Evolutionary conservation across 2,329 filamentous ascomycete genomes (phyloP).

Genomic region (Phialemonium atrogriseum): DNA sequence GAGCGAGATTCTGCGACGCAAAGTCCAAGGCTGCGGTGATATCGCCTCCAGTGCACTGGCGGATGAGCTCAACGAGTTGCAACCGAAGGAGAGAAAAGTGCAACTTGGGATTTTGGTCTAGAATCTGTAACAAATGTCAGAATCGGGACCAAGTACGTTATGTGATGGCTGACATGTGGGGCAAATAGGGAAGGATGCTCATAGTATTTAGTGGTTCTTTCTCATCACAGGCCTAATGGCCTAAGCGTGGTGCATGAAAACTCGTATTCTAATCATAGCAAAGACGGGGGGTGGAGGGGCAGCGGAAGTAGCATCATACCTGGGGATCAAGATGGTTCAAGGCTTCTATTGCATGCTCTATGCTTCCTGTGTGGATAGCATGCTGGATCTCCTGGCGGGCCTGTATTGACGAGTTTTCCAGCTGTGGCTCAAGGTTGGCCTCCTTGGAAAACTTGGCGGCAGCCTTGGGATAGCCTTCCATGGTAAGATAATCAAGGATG

Average conservation of each 20-base stretch:
- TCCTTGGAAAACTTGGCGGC: slow-evolving; percentile 91
- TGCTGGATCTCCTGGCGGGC: slow-evolving; percentile 76
- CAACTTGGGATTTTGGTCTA: slow-evolving; percentile 73
- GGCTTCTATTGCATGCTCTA: slow-evolving; percentile 75
- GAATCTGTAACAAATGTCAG: slow-evolving; percentile 53
- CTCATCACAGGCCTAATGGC: slow-evolving; percentile 84
- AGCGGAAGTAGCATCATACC: slow-evolving; percentile 41
- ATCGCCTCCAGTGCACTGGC: slow-evolving; percentile 64
- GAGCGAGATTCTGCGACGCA: slow-evolving; percentile 78
- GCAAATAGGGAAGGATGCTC: slow-evolving; percentile 38
- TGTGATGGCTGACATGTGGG: slow-evolving; percentile 11
- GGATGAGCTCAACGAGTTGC: slow-evolving; percentile 90
- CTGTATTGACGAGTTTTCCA: slow-evolving; percentile 64
- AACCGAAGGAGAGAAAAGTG: slow-evolving; percentile 87
- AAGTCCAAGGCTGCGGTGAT: slow-evolving; percentile 77
- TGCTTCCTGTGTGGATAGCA: slow-evolving; percentile 77
- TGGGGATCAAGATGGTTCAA: slow-evolving; percentile 87
- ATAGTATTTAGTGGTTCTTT: slow-evolving; percentile 65
- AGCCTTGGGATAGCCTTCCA: slow-evolving; percentile 87
- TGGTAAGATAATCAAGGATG: slow-evolving; percentile 94
- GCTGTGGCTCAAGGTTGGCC: slow-evolving; percentile 72
- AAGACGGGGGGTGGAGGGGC: slow-evolving; percentile 19
- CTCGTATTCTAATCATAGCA: slow-evolving; percentile 83
- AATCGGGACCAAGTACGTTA: slow-evolving; percentile 19
- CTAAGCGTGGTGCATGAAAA: slow-evolving; percentile 99